A percentile compares a stretch with the other conserved stretches of the same genome.
Evolutionary conservation across 352 stramenopile genomes (phyloP).

Genomic region (Phytopythium boreale): DNA sequence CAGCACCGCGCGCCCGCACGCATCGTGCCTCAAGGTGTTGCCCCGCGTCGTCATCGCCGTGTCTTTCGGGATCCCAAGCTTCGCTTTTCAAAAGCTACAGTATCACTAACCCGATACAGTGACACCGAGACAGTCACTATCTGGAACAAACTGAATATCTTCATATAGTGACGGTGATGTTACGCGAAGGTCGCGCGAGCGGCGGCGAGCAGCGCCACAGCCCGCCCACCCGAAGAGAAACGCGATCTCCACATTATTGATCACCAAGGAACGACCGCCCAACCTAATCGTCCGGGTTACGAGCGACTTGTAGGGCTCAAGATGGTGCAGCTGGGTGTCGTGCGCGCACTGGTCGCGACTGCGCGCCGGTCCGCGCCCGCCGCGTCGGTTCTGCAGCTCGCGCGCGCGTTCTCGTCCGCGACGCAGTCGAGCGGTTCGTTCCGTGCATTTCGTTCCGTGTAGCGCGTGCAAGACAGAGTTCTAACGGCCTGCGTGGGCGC

Average conservation of each 20-base stretch:
- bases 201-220: not conserved
- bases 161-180: conserved; percentile 6
- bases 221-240: not conserved
- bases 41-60: conserved; percentile 30
- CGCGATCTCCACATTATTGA: not conserved
- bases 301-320: not conserved
- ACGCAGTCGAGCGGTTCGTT: conserved; percentile 57
- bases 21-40: conserved; percentile 46
- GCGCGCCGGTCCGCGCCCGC: not conserved
- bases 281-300: too few relatives aligned
- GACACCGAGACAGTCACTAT: not conserved
- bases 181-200: conserved; percentile 27
- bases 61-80: too few relatives aligned
- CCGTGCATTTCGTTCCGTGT: not conserved
- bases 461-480: too few relatives aligned
- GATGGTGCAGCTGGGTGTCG: conserved; percentile 54
- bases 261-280: not conserved
- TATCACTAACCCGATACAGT: not conserved
- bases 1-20: conserved; percentile 38
- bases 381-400: conserved; percentile 8
- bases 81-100: not conserved
- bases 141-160: too few relatives aligned
- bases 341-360: conserved; percentile 10
- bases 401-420: conserved; percentile 37
- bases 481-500: not conserved